Conservation (phyloP, 1,139 yeast genomes). For the Saccharomyces hybrid region DNA sequence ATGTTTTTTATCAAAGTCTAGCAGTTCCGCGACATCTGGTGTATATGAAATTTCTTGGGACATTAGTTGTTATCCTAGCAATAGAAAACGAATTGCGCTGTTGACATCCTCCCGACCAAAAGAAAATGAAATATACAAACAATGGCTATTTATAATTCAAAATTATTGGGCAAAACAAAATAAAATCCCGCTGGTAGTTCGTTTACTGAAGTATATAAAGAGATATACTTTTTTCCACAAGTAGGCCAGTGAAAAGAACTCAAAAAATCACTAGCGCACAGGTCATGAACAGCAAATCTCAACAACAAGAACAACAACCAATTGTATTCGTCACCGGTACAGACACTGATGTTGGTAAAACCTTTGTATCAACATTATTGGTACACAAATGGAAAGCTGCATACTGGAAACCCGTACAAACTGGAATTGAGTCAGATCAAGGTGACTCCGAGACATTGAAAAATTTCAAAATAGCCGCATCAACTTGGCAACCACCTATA, state of each 20-base stretch:
- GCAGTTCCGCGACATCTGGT: slow-evolving; percentile 6
- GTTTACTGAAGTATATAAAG: background rate
- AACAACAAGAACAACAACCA: slow-evolving; percentile 4
- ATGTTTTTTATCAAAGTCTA: slow-evolving; percentile 27
- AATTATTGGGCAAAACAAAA: background rate
- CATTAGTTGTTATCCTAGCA: background rate
- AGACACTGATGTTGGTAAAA: slow-evolving; percentile 34
- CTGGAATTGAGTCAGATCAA: slow-evolving; percentile 29
- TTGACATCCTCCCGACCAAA: background rate
- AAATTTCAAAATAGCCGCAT: slow-evolving; percentile 3
- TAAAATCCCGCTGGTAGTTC: slow-evolving; percentile 1
- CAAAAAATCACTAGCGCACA: background rate
- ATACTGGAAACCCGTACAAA: slow-evolving; percentile 34
- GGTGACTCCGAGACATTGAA: slow-evolving; percentile 29
- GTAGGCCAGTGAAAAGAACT: slow-evolving; percentile 4
- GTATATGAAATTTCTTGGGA: slow-evolving; percentile 4
- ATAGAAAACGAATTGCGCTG: background rate
- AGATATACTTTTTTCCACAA: slow-evolving; percentile 1
- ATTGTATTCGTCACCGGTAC: slow-evolving; percentile 32
- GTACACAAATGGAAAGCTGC: slow-evolving; percentile 27
- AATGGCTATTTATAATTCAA: background rate
- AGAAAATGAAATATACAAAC: background rate
- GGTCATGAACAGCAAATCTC: background rate
- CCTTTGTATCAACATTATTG: slow-evolving; percentile 29
- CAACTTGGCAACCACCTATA: slow-evolving; percentile 11